A percentile compares a stretch with the other conserved stretches of the same genome.
Evolutionary conservation across 1,284 basidiomycete species (phyloP).

Genomic region (Pyrrhoderma noxium): DNA sequence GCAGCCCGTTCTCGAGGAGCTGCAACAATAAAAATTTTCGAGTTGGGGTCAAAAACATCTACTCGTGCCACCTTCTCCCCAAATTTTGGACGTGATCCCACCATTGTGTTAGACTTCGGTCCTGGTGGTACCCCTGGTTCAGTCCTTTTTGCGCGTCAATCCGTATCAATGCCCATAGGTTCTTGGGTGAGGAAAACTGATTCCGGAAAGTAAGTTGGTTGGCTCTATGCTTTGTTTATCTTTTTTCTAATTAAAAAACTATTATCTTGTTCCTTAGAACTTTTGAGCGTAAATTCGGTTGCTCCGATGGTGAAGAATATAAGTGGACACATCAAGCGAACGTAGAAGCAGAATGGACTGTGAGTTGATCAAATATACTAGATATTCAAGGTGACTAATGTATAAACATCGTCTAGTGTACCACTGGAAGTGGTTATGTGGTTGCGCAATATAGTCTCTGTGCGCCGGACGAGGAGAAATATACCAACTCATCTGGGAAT

Average conservation of each 20-base stretch:
- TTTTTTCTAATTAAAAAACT: not conserved
- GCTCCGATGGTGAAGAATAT: conserved; percentile 59
- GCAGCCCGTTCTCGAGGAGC: conserved; percentile 32
- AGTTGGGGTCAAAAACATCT: conserved; percentile 54
- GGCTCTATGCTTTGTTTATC: not conserved
- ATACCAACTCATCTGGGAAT: conserved; percentile 55
- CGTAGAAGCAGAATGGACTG: conserved; percentile 61
- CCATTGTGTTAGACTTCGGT: conserved; percentile 51
- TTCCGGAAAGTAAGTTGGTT: conserved; percentile 48
- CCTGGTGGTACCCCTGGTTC: conserved; percentile 38
- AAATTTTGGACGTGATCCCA: conserved; percentile 36
- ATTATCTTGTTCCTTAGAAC: conserved; percentile 35
- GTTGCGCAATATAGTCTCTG: conserved; percentile 57
- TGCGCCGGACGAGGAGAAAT: conserved; percentile 42
- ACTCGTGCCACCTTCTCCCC: conserved; percentile 36
- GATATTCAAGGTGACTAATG: conserved; percentile 1
- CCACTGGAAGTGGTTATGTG: conserved; percentile 43
- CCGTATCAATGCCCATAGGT: conserved; percentile 44
- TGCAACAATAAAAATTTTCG: conserved; percentile 38
- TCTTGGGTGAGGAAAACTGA: conserved; percentile 54
- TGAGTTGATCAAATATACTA: conserved; percentile 30
- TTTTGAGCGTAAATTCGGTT: conserved; percentile 54
- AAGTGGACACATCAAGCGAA: conserved; percentile 49
- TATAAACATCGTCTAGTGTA: conserved; percentile 37
- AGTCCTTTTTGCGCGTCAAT: conserved; percentile 40